Conservation (phyloP, 78 protist species). For the Monosiga brevicollis region DNA sequence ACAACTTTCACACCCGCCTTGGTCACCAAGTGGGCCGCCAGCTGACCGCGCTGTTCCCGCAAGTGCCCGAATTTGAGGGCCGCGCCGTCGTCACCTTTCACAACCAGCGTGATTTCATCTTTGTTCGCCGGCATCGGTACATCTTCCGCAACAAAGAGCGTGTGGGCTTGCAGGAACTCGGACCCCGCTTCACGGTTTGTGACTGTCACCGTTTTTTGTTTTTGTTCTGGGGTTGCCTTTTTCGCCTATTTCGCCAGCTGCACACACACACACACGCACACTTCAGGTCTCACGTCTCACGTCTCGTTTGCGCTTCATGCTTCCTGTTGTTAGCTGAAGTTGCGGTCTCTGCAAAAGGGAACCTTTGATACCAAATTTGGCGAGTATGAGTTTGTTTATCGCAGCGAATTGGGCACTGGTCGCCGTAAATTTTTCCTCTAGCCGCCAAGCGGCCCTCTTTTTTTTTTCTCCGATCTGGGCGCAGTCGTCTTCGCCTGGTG, state of each 20-base stretch:
- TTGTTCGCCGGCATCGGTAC: constrained; percentile 89
- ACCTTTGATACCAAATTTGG: constrained; percentile 82
- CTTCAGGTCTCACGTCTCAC: too few relatives aligned
- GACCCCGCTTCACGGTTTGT: constrained; percentile 87
- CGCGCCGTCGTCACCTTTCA: constrained; percentile 91
- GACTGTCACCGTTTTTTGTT: not conserved
- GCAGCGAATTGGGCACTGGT: too few relatives aligned
- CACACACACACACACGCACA: too few relatives aligned
- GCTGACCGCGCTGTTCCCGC: constrained; percentile 80
- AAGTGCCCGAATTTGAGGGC: constrained; percentile 71
- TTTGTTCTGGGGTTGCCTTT: too few relatives aligned
- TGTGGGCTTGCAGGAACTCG: constrained; percentile 86
- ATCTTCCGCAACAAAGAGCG: constrained; percentile 34
- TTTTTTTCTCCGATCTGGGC: too few relatives aligned
- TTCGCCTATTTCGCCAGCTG: too few relatives aligned
- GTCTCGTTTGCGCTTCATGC: too few relatives aligned
- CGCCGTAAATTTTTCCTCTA: too few relatives aligned
- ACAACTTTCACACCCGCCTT: constrained; percentile 88
- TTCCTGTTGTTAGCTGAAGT: constrained; percentile 64
- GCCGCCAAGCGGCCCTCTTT: too few relatives aligned
- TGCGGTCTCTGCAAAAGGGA: constrained; percentile 83
- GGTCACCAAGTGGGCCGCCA: constrained; percentile 84
- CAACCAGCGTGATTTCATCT: constrained; percentile 95
- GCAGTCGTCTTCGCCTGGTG: too few relatives aligned
- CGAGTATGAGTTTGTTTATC: constrained; percentile 67